Evolutionary conservation across 805 yeast genomes (phyloP), one percentile per base, ranked within the genome.

Genomic region (Yarrowia yakushimensis): DNA sequence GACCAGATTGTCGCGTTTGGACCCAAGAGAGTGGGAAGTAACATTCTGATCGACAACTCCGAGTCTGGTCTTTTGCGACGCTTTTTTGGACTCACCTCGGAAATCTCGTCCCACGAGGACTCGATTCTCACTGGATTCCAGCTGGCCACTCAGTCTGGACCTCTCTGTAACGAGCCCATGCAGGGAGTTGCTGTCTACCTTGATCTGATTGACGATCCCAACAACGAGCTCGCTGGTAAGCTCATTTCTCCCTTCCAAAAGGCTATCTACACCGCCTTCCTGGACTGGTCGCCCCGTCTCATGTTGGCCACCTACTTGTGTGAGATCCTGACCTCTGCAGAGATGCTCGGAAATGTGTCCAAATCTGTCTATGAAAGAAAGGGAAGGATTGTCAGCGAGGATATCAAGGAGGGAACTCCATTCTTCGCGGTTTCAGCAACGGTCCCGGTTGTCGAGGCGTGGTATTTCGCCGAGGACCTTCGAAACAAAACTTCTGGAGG

Each of bases 381-480:
- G 39, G 99, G 99, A 28, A 77, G 82, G 59, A 88, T 94, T 63
- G 81, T 87, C 1, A 83, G 91, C 4, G 99, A 94, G 74, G 99
- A 94, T 72, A 85, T 94, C 90, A 92, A 94, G 70, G 99, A 94
- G 72, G 99, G 99, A 10, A 94, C 99, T 0, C 97, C 98, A 20
- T 91, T 93, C 69, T 94, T 94, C 79, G 88, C 88, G 28, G 84
- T 94, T 63, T 84, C 81, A 18, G 96, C 98, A 0, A 77, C 84
- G 61, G 79, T 94, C 23, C 99, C 99, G 0, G 97, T 94, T 23
- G 87, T 89, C 9, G 97, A 93, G 72, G 97, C 97, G 0, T 92
- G 94, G 77, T 99, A 99, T 1, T 90, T 94, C 69, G 85, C 97
- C 62, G 98, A 93, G 69, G 98, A 96, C 67, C 89, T 94, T 45